Conservation (phyloP, 768 basidiomycete species). For the Terana coerulea region DNA sequence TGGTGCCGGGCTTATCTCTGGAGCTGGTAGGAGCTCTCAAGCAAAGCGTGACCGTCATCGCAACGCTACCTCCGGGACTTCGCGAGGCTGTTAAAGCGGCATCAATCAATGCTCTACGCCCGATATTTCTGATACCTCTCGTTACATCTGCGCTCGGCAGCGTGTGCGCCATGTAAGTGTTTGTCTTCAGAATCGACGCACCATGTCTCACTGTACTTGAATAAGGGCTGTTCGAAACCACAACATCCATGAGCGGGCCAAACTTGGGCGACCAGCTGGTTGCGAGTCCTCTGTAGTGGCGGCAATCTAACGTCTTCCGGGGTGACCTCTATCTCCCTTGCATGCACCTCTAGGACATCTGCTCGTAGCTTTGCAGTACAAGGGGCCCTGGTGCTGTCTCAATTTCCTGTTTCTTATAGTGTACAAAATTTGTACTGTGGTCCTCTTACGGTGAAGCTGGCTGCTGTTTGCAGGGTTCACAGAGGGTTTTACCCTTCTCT, state of each 20-base stretch:
- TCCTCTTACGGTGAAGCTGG: too few species aligned
- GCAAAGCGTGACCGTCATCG: slow-evolving; percentile 1
- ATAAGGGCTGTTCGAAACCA: background rate
- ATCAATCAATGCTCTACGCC: background rate
- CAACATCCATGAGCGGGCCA: background rate
- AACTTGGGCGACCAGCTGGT: too few species aligned
- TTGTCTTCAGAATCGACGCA: background rate
- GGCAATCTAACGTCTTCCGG: too few species aligned
- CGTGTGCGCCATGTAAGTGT: background rate
- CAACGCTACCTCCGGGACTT: background rate
- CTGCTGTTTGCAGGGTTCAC: too few species aligned
- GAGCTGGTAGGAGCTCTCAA: background rate
- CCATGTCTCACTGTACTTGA: background rate
- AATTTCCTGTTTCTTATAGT: too few species aligned
- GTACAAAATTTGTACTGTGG: too few species aligned
- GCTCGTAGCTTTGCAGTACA: too few species aligned
- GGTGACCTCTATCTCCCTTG: too few species aligned
- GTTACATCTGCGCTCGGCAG: background rate
- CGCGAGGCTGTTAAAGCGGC: background rate
- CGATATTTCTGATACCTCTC: background rate
- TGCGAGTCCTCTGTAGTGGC: too few species aligned
- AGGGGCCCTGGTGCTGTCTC: too few species aligned
- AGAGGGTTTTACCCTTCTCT: too few species aligned
- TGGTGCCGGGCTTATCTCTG: background rate
- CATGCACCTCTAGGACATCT: too few species aligned